Percentiles rank a stretch among this genome's conserved stretches.
These are phyloP conservation scores for Saksenaea vasiformis DNA, from an alignment of 371 early-diverging fungal species.

Conservation along the genomic window DNA sequence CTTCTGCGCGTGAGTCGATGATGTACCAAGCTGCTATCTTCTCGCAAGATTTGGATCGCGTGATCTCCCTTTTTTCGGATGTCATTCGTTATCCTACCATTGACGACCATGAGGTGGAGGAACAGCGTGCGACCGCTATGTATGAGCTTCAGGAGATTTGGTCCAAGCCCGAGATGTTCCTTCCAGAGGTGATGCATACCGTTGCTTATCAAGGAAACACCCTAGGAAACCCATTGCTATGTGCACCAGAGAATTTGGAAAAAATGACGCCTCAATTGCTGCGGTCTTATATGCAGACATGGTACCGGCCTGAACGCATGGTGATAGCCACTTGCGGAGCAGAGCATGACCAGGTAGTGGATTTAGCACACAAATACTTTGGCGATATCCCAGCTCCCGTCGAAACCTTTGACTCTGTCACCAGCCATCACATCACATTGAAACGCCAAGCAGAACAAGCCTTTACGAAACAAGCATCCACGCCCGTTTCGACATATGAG, in stretches of 20 bases:
- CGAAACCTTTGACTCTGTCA: conserved; percentile 32
- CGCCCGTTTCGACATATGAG: conserved; percentile 19
- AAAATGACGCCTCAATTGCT: conserved; percentile 71
- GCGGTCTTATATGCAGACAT: conserved; percentile 67
- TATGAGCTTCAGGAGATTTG: conserved; percentile 89
- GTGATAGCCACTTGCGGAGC: conserved; percentile 91
- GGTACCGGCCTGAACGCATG: conserved; percentile 90
- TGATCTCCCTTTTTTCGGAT: conserved; percentile 79
- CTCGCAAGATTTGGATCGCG: conserved; percentile 74
- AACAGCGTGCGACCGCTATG: conserved; percentile 74
- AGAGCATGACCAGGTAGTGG: conserved; percentile 80
- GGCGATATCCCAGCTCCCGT: conserved; percentile 55
- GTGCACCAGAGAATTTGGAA: conserved; percentile 67
- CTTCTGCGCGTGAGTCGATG: conserved; percentile 88
- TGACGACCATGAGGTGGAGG: conserved; percentile 75
- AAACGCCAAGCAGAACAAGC: conserved; percentile 24
- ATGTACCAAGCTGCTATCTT: conserved; percentile 94
- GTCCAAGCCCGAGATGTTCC: conserved; percentile 81
- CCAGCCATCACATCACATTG: conserved; percentile 33
- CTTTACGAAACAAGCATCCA: neutral
- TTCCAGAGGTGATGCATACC: conserved; percentile 87
- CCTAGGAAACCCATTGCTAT: conserved; percentile 84
- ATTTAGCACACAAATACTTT: conserved; percentile 67
- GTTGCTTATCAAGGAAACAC: conserved; percentile 83
- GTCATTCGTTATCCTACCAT: conserved; percentile 77